These are phyloP conservation scores for Phytopythium sindhum DNA, from an alignment of 352 stramenopile genomes.

Conservation along the genomic window DNA sequence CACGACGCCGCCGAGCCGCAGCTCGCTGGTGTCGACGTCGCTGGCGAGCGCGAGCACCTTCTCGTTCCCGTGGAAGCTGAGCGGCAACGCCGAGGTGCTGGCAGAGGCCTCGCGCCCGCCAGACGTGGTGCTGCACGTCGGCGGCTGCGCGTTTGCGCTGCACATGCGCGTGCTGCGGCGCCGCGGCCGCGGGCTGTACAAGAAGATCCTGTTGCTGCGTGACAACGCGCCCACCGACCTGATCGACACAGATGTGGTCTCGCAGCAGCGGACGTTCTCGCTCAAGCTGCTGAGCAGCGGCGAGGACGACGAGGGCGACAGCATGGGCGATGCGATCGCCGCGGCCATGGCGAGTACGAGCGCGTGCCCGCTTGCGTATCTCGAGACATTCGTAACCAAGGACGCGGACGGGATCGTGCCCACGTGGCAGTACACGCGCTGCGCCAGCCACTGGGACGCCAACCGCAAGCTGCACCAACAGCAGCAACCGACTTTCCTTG, in stretches of 20 bases:
- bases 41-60: neutral
- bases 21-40: neutral
- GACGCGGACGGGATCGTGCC: neutral
- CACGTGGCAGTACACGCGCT: constrained; percentile 6
- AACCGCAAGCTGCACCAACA: constrained; percentile 5
- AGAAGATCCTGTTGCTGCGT: constrained; percentile 25
- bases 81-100: constrained; percentile 3
- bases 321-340: neutral
- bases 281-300: neutral
- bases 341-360: neutral
- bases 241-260: neutral
- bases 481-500: neutral
- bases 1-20: neutral
- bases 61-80: neutral
- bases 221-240: constrained; percentile 7
- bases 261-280: neutral
- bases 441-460: constrained; percentile 2
- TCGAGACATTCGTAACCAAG: neutral
- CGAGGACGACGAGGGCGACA: neutral
- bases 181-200: constrained; percentile 35
- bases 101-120: constrained; percentile 13
- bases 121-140: constrained; percentile 48
- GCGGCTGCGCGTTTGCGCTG: constrained; percentile 46
- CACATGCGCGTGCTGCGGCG: constrained; percentile 30
- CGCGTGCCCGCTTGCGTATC: neutral